phyloP scores from a whole-genome alignment of 495 filamentous ascomycete genomes.

The Neurospora sp. region DNA sequence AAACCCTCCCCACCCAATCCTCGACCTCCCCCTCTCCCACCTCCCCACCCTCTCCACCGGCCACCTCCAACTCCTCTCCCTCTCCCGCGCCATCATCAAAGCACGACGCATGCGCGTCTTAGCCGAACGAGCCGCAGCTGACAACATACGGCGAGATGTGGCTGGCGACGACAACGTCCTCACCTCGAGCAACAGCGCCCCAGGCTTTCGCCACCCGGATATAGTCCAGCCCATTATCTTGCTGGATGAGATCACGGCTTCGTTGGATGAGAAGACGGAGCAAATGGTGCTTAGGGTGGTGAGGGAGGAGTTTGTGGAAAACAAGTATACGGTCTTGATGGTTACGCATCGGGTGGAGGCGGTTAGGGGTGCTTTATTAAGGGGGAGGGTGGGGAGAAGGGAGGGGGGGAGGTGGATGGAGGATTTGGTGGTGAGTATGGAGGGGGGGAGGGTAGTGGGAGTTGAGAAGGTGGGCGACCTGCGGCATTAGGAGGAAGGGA shows the following conservation, averaged over 20 bases:
- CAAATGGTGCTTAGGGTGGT: conserved; percentile 63
- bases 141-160: too few species aligned
- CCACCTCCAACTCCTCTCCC: conserved; percentile 19
- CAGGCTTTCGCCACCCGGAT: background rate
- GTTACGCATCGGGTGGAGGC: conserved; percentile 56
- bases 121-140: background rate
- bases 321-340: conserved; percentile 47
- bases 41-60: conserved; percentile 21
- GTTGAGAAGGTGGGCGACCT: background rate
- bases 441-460: background rate
- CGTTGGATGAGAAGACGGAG: conserved; percentile 71
- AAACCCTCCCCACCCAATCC: background rate
- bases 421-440: background rate
- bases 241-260: conserved; percentile 76
- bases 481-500: background rate
- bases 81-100: conserved; percentile 16
- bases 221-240: conserved; percentile 48
- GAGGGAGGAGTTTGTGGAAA: conserved; percentile 39
- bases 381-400: background rate
- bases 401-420: background rate
- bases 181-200: background rate
- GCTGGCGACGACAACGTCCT: background rate
- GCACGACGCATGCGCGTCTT: background rate
- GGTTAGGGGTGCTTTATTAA: conserved; percentile 20
- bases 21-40: conserved; percentile 11